Evolutionary conservation across 208 protist species (phyloP).

Genomic region (Leishmania gerbilli): DNA sequence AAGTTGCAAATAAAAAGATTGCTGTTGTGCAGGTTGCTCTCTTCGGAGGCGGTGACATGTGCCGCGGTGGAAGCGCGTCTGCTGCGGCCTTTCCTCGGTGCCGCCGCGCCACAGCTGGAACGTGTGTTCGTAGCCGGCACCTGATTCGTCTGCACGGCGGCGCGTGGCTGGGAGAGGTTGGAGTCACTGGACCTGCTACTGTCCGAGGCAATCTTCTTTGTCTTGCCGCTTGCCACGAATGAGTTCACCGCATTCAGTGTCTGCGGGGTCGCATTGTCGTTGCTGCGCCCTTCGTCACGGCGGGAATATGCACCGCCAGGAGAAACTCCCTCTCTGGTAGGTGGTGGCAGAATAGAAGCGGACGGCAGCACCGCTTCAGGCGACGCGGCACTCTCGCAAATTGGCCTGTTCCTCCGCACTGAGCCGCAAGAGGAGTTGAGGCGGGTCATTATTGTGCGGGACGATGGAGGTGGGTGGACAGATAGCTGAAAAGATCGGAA

Average conservation of each 20-base stretch:
- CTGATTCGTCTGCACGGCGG: too few species aligned
- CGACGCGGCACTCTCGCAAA: not conserved
- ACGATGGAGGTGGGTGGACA: not conserved
- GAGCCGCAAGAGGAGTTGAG: conserved; percentile 1
- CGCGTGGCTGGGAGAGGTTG: not conserved
- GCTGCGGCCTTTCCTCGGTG: not conserved
- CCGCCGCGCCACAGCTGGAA: not conserved
- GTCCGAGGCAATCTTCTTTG: not conserved
- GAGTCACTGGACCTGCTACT: conserved; percentile 7
- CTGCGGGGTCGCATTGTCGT: conserved; percentile 2
- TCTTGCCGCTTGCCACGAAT: not conserved
- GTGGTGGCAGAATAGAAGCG: not conserved
- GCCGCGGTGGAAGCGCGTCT: not conserved
- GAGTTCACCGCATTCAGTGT: not conserved
- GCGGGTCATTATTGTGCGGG: not conserved
- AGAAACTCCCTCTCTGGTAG: not conserved
- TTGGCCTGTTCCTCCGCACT: not conserved
- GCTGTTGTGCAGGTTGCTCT: conserved; percentile 32
- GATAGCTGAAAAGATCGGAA: not conserved
- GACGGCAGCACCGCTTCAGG: not conserved
- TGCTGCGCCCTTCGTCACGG: not conserved
- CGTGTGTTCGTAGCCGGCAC: not conserved
- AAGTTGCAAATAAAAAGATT: conserved; percentile 72
- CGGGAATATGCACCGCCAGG: not conserved
- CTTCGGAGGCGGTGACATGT: not conserved